Base-by-base conservation (phyloP, 2,329 filamentous ascomycete species). In the Colletotrichum gigasporum region DNA sequence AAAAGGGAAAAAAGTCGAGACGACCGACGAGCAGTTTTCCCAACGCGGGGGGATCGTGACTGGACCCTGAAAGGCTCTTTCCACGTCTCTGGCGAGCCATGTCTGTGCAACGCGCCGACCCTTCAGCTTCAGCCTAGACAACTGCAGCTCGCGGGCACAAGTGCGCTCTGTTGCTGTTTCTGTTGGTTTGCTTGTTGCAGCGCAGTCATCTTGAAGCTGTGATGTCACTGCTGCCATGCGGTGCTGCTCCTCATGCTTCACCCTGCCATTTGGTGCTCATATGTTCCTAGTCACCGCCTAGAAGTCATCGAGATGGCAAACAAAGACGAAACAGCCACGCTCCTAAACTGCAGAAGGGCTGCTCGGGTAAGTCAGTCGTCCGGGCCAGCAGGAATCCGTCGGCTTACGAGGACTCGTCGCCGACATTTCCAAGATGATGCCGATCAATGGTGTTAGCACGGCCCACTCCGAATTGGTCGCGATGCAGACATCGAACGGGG, bases 381-480 rank as follows among this genome's bases (percentile, higher is more conserved):
- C 45, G n/a, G 41, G 16, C 10, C 30, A 34, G 30, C 20, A 12
- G 35, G n/a, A 41, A 6, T 18, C 61, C 56, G 47, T 60, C 61
- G 61, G 61, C 54, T 61, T 60, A 64, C 61, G 61, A 64, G 55
- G 22, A 54, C 56, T 54, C 44, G 10, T 61, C 48, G 52, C 47
- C 55, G 61, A 50, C 34, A 35, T 24, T 42, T 52, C 35, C 37
- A 41, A 20, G 34, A 61, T 5, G 22, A 44, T 35, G 61, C 55
- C 54, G 61, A 64, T 64, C 48, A 50, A 53, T 53, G 26, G 47
- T 50, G 41, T 48, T 34, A 42, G 34, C 11, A 30, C 41, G 61
- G 34, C 41, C 61, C 61, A 60, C 61, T 60, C 55, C 34, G 18
- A 61, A 53, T 42, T 54, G 26, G 48, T 54, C 34, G 48, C 26